phyloP scores from a whole-genome alignment of 2,329 filamentous ascomycete species.

The Cryoendolithus antarcticus region DNA sequence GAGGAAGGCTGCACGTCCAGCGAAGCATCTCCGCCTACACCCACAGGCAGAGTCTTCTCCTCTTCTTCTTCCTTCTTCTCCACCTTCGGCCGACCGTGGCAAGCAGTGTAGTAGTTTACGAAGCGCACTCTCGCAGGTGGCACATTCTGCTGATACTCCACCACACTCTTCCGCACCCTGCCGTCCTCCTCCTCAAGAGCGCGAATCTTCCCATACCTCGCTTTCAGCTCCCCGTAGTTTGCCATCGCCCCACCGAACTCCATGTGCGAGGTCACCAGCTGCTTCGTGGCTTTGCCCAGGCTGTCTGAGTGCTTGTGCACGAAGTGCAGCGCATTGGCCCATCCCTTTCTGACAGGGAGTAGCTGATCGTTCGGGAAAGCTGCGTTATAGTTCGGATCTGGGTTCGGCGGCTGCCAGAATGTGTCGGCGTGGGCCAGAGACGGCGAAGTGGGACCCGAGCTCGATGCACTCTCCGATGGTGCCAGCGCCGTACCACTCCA shows the following conservation, averaged over 20 bases:
- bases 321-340: slow-evolving; percentile 59
- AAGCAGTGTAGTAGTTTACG: slow-evolving; percentile 83
- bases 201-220: slow-evolving; percentile 57
- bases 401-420: slow-evolving; percentile 13
- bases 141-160: slow-evolving; percentile 7
- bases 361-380: slow-evolving; percentile 62
- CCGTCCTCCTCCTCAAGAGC: slow-evolving; percentile 61
- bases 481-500: slow-evolving; percentile 1
- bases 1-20: slow-evolving; percentile 1
- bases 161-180: slow-evolving; percentile 22
- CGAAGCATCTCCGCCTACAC: slow-evolving; percentile 1
- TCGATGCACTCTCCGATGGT: neutral
- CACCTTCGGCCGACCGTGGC: slow-evolving; percentile 54
- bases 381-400: slow-evolving; percentile 59
- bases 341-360: slow-evolving; percentile 56
- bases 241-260: slow-evolving; percentile 74
- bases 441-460: neutral
- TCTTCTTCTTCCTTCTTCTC: slow-evolving; percentile 32
- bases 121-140: slow-evolving; percentile 54
- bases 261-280: slow-evolving; percentile 65
- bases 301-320: slow-evolving; percentile 69
- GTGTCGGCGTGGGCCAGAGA: slow-evolving; percentile 10
- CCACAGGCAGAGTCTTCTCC: slow-evolving; percentile 2
- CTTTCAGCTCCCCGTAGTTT: slow-evolving; percentile 58
- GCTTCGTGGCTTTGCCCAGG: slow-evolving; percentile 55